These are phyloP conservation scores for Glarea lozoyensis DNA, from an alignment of 495 filamentous ascomycete species.

Conservation along the genomic window DNA sequence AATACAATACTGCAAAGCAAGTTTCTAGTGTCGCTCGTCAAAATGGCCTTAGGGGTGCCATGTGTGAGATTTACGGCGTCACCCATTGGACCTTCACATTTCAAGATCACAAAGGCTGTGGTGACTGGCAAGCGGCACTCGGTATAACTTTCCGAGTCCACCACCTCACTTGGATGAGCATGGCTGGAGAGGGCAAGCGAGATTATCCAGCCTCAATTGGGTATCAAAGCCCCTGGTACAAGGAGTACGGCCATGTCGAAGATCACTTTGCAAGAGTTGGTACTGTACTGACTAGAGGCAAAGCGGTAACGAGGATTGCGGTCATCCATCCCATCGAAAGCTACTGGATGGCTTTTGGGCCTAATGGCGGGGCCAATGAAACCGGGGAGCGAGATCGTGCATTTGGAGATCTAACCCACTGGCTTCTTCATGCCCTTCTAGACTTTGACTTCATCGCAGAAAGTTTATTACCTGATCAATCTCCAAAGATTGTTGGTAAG, in stretches of 20 bases:
- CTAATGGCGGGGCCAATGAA: conserved; percentile 13
- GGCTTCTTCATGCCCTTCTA: conserved; percentile 19
- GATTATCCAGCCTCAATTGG: conserved; percentile 22
- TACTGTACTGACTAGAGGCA: conserved; percentile 18
- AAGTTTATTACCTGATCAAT: conserved; percentile 20
- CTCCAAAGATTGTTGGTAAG: conserved; percentile 2
- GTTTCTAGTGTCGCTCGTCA: conserved; percentile 18
- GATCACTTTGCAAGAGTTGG: conserved; percentile 20
- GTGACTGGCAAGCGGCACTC: conserved; percentile 23
- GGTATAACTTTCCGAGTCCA: conserved; percentile 22
- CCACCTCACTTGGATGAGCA: conserved; percentile 22
- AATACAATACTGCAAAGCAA: conserved; percentile 24
- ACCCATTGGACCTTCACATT: conserved; percentile 23
- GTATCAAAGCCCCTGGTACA: conserved; percentile 23
- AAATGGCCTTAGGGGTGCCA: conserved; percentile 13
- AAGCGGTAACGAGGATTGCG: conserved; percentile 14
- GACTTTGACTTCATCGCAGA: conserved; percentile 24
- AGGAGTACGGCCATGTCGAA: conserved; percentile 20
- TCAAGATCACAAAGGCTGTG: conserved; percentile 23
- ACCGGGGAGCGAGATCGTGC: conserved; percentile 12
- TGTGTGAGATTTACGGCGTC: conserved; percentile 21
- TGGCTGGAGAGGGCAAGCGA: conserved; percentile 22
- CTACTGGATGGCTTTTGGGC: conserved; percentile 22
- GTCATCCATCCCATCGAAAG: conserved; percentile 24
- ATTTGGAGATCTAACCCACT: conserved; percentile 18